Evolutionary conservation across 306 rosid species (phyloP).

Genomic region (Ammopiptanthus mongolicus): DNA sequence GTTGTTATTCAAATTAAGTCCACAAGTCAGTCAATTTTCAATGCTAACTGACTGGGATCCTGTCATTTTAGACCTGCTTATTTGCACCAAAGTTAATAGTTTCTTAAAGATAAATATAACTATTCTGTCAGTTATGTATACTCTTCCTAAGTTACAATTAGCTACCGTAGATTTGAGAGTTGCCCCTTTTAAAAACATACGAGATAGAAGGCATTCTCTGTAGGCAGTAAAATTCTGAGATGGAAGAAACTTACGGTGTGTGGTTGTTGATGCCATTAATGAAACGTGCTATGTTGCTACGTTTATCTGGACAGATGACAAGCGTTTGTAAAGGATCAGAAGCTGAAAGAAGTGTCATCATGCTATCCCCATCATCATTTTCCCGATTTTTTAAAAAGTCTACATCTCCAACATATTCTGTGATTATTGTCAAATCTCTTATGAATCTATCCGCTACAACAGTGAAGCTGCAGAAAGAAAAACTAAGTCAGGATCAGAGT

Average conservation of each 20-base stretch:
- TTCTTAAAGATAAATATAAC: not conserved
- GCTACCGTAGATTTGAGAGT: not conserved
- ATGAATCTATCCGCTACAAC: slow-evolving; percentile 84
- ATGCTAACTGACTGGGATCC: not conserved
- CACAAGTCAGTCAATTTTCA: not conserved
- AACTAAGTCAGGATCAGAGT: not conserved
- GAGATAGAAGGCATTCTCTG: not conserved
- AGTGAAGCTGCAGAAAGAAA: slow-evolving; percentile 57
- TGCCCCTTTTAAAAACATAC: not conserved
- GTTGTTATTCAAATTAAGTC: not conserved
- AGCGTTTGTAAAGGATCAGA: slow-evolving; percentile 60
- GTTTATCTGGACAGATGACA: slow-evolving; percentile 88
- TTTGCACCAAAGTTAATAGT: not conserved
- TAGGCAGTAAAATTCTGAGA: not conserved
- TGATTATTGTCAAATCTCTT: slow-evolving; percentile 81
- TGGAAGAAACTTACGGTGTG: slow-evolving; percentile 56
- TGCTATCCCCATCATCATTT: slow-evolving; percentile 89
- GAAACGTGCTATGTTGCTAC: slow-evolving; percentile 86
- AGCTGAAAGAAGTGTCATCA: slow-evolving; percentile 88
- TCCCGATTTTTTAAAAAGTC: slow-evolving; percentile 81
- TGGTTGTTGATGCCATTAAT: slow-evolving; percentile 93
- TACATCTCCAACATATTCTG: slow-evolving; percentile 95
- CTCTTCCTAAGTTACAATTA: not conserved
- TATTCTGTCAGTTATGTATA: not conserved
- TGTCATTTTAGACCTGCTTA: not conserved